Conservation (phyloP, 2,329 filamentous ascomycete genomes). For the Pseudogymnoascus sp. region DNA sequence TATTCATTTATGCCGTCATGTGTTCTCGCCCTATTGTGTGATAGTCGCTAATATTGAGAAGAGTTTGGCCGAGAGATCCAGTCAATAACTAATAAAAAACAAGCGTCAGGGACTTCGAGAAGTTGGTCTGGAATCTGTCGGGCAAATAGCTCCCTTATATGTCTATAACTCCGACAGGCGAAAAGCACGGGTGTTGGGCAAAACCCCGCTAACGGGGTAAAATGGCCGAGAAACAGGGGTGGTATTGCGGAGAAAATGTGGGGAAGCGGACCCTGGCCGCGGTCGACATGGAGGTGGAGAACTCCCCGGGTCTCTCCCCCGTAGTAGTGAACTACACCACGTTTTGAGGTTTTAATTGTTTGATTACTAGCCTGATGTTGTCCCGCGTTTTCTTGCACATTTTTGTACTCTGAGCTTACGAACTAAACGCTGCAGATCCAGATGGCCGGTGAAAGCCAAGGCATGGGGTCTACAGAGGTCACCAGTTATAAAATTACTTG, state of each 20-base stretch:
- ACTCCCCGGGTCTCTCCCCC: background rate
- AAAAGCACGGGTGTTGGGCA: background rate
- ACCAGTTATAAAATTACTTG: background rate
- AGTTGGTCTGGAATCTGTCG: background rate
- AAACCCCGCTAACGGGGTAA: background rate
- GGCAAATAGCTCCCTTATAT: background rate
- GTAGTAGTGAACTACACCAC: background rate
- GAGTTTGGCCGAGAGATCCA: background rate
- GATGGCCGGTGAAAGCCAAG: background rate
- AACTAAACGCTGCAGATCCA: background rate
- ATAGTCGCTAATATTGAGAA: background rate
- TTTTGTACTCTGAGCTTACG: background rate
- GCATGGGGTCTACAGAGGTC: background rate
- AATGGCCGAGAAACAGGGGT: background rate
- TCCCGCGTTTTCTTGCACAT: background rate
- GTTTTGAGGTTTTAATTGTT: background rate
- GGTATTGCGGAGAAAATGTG: background rate
- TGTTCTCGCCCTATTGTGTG: background rate
- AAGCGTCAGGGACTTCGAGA: background rate
- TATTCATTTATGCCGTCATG: background rate
- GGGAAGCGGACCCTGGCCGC: background rate
- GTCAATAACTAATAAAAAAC: background rate
- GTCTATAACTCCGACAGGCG: background rate
- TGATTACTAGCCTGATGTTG: background rate
- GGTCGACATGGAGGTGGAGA: background rate